These are phyloP conservation scores for Dioscorea alata DNA, from an alignment of 106 monocot species.

Conservation along the genomic window DNA sequence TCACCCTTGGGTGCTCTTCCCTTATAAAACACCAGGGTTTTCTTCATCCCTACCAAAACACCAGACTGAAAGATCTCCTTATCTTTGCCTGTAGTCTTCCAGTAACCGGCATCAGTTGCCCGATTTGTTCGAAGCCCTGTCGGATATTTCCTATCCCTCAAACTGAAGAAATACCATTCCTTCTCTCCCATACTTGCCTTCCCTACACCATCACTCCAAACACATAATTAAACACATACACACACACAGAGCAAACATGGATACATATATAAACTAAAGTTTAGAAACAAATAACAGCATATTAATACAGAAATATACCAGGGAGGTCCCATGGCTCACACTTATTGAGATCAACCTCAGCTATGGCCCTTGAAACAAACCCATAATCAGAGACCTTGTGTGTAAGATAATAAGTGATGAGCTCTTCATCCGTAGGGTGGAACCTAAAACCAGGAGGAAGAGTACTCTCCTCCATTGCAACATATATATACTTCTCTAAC, in stretches of 20 bases:
- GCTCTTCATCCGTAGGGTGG: constrained; percentile 75
- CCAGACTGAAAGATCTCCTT: constrained; percentile 73
- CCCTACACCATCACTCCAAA: constrained; percentile 15
- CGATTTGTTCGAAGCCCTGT: constrained; percentile 70
- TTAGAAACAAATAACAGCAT: too few relatives aligned
- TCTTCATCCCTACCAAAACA: constrained; percentile 69
- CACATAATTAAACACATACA: too few relatives aligned
- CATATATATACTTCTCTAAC: too few relatives aligned
- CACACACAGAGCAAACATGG: too few relatives aligned
- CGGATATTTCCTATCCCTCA: constrained; percentile 71
- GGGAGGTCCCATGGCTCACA: constrained; percentile 85
- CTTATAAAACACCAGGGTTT: constrained; percentile 80
- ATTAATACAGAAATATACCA: constrained; percentile 15
- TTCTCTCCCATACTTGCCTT: constrained; percentile 77
- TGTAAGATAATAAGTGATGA: constrained; percentile 64
- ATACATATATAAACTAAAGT: too few relatives aligned
- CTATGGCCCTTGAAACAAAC: constrained; percentile 46
- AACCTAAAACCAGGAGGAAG: constrained; percentile 79
- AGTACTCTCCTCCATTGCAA: constrained; percentile 28
- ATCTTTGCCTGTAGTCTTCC: constrained; percentile 84
- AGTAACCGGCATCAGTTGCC: constrained; percentile 60
- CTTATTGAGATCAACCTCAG: constrained; percentile 74
- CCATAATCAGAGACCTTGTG: constrained; percentile 49
- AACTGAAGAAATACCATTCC: constrained; percentile 85
- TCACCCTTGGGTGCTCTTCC: constrained; percentile 79